Conservation (phyloP, 805 yeast genomes). For the Candida sanyiensis region DNA sequence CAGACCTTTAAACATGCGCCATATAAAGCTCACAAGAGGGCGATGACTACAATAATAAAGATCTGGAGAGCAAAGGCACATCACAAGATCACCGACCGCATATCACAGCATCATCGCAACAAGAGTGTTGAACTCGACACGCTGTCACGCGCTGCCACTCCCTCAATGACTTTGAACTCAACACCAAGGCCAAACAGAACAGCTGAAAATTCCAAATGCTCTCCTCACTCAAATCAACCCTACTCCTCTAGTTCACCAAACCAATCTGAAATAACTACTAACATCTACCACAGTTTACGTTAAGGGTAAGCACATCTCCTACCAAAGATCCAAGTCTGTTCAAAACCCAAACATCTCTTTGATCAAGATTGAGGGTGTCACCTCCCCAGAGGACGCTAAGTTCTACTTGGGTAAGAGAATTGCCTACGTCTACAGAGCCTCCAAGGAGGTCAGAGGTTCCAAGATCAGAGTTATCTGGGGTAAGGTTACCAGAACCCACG, state of each 20-base stretch:
- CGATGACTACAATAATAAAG: too few relatives aligned
- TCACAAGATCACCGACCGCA: too few relatives aligned
- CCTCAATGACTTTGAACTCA: too few relatives aligned
- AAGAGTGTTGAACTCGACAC: too few relatives aligned
- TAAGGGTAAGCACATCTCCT: slow-evolving; percentile 99
- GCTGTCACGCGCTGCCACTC: too few relatives aligned
- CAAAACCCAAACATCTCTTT: slow-evolving; percentile 98
- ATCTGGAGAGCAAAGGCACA: too few relatives aligned
- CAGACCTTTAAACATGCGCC: too few relatives aligned
- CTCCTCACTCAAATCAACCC: background rate
- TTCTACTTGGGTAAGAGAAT: slow-evolving; percentile 99
- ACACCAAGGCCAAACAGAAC: too few relatives aligned
- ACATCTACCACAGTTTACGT: slow-evolving; percentile 75
- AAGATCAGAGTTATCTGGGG: slow-evolving; percentile 99
- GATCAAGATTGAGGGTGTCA: slow-evolving; percentile 95
- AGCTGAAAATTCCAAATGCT: background rate
- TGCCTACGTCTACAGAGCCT: slow-evolving; percentile 98
- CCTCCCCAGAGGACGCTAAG: slow-evolving; percentile 87
- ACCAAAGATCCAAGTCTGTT: slow-evolving; percentile 98
- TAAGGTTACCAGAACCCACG: slow-evolving; percentile 97
- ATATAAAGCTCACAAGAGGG: too few relatives aligned
- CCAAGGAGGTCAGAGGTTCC: slow-evolving; percentile 96
- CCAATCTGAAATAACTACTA: slow-evolving; percentile 17
- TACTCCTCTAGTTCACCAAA: background rate
- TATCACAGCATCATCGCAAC: too few relatives aligned